These are phyloP conservation scores for Xerocomus brunneocitrinus DNA, from an alignment of 768 basidiomycete genomes.

Conservation along the genomic window DNA sequence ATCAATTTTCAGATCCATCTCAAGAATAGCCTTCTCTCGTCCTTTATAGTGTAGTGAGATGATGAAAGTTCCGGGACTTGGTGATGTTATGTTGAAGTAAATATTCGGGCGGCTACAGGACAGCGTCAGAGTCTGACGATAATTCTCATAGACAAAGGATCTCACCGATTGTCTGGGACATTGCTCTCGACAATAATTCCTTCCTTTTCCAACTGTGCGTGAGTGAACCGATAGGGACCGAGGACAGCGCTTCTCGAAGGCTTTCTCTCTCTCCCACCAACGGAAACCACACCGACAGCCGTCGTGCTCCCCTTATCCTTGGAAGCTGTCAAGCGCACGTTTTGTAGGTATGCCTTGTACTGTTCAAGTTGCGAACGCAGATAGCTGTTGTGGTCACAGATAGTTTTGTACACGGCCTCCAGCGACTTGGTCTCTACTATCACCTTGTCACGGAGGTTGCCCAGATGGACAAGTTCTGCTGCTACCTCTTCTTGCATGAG, in stretches of 20 bases:
- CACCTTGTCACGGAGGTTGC: constrained; percentile 95
- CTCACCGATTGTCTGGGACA: constrained; percentile 94
- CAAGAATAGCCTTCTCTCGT: constrained; percentile 96
- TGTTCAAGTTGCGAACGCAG: constrained; percentile 94
- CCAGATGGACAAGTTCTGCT: constrained; percentile 92
- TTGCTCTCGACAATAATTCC: constrained; percentile 99
- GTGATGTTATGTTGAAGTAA: constrained; percentile 98
- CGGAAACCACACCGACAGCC: constrained; percentile 90
- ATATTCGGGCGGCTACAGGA: constrained; percentile 84
- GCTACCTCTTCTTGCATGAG: constrained; percentile 98
- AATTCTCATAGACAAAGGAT: no score
- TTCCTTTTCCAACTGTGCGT: constrained; percentile 97
- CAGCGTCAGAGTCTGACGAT: not conserved
- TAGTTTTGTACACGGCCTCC: constrained; percentile 98
- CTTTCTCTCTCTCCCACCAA: constrained; percentile 98
- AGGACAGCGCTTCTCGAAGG: constrained; percentile 77
- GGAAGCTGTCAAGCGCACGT: constrained; percentile 83
- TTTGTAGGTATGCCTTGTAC: constrained; percentile 99
- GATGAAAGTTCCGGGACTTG: constrained; percentile 96
- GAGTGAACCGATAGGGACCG: constrained; percentile 96
- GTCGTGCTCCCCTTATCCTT: constrained; percentile 86
- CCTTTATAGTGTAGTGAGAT: constrained; percentile 99
- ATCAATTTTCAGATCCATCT: constrained; percentile 99
- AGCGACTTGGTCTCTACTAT: constrained; percentile 86
- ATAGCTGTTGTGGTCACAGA: constrained; percentile 98